Conservation (phyloP, 306 rosid genomes). For the Cicer arietinum region DNA sequence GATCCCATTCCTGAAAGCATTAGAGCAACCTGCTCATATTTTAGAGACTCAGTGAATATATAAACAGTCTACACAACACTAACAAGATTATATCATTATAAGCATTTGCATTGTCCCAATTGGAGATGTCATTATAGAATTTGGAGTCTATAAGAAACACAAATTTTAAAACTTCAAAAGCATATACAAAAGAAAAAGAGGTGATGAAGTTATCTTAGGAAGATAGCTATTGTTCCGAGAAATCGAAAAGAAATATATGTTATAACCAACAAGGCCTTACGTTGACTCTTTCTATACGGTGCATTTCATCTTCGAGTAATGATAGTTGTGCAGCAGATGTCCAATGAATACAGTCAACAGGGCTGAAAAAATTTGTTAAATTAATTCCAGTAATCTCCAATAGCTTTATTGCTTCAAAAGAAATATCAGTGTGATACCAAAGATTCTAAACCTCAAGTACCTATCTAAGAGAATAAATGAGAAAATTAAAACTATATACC, state of each 20-base stretch:
- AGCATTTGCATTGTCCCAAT: neutral
- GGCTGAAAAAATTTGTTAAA: constrained; percentile 57
- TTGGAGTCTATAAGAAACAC: neutral
- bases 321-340: constrained; percentile 93
- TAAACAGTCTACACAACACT: neutral
- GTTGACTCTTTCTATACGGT: constrained; percentile 85
- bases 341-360: constrained; percentile 98
- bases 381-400: constrained; percentile 12
- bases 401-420: constrained; percentile 27
- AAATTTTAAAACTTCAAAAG: constrained; percentile 26
- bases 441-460: constrained; percentile 33
- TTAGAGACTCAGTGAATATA: constrained; percentile 15
- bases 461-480: constrained; percentile 16
- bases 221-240: neutral
- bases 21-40: constrained; percentile 72
- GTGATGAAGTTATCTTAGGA: constrained; percentile 26
- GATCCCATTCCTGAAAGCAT: constrained; percentile 94
- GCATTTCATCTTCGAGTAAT: constrained; percentile 95
- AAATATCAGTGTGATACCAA: constrained; percentile 1
- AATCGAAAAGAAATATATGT: neutral
- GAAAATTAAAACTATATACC: neutral
- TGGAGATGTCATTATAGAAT: neutral
- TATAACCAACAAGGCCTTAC: constrained; percentile 52
- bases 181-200: neutral
- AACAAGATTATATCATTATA: neutral